Evolutionary conservation across 345 rosid species (phyloP), one percentile per base, ranked within the genome.

Genomic region (Excoecaria cochinchinensis): DNA sequence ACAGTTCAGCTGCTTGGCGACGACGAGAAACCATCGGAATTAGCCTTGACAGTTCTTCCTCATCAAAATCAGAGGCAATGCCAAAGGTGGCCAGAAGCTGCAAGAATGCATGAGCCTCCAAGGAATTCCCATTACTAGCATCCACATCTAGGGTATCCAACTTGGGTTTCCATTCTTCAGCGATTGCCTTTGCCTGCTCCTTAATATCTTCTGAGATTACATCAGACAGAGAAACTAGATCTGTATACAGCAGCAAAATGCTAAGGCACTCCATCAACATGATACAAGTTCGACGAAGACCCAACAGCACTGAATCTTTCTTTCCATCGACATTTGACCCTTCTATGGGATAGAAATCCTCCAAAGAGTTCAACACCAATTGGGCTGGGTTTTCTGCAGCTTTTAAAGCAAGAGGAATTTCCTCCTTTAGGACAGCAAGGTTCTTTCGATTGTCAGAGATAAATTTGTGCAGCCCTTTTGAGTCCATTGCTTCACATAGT

Each of bases 241-340:
- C 88, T 72, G 83, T 75, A 78, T 82, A 78, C 22, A 79, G 80
- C 12, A 96, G 87, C 87, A 96, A 79, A 78, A 87, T 77, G 84
- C 92, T 86, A 74, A 93, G 99, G 89, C 98, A 95, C 61, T 95
- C 99, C 99, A 95, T 91, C 89, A 96, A 80, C 99, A 96, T 92
- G 83, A 96, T 96, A 77, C 99, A 91, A 53, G 98, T 96, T 69
- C 99, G 86, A 70, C 99, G 95, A 67, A 93, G 85, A 77, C 99
- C 98, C 89, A 96, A 79, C 46, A 96, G 88, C 81, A 76, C 84
- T 19, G 97, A 86, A 69, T 93, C 98, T 84, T 93, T 96, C 86
- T 96, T 96, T 47, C 95, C 98, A 82, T 93, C 97, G 52, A 76
- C 72, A 57, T 73, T 86, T 64, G 91, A 82, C 75, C 79, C 74